Evolutionary conservation across 177 flowering plant genomes (phyloP).

Genomic region (Vitis hybrid): DNA sequence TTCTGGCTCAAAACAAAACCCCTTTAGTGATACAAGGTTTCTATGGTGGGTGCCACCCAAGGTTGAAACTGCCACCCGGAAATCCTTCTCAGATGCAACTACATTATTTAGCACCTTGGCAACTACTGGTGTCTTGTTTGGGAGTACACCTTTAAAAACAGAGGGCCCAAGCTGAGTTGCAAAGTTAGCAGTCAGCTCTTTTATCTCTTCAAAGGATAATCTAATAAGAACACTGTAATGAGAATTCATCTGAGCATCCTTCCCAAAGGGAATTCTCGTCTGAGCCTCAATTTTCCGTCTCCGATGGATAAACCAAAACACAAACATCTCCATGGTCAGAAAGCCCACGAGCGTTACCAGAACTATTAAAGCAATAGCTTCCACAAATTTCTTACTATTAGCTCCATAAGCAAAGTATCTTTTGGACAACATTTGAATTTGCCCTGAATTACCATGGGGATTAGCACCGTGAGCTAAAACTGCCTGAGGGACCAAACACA

Average conservation of each 20-base stretch:
- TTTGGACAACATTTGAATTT: slow-evolving; percentile 13
- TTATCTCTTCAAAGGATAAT: slow-evolving; percentile 48
- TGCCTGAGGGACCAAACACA: slow-evolving; percentile 58
- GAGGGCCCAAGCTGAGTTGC: slow-evolving; percentile 38
- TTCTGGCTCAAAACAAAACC: slow-evolving; percentile 50
- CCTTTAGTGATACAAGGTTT: slow-evolving; percentile 47
- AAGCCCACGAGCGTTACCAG: slow-evolving; percentile 30
- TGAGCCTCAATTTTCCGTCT: slow-evolving; percentile 30
- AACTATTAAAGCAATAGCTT: slow-evolving; percentile 32
- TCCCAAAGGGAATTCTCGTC: slow-evolving; percentile 42
- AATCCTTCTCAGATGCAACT: slow-evolving; percentile 42
- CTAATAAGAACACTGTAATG: slow-evolving; percentile 46
- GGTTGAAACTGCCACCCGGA: slow-evolving; percentile 41
- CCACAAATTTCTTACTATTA: slow-evolving; percentile 20
- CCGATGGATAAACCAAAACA: slow-evolving; percentile 30
- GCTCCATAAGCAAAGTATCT: slow-evolving; percentile 4
- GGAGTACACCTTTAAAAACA: slow-evolving; percentile 41
- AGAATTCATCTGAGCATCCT: slow-evolving; percentile 43
- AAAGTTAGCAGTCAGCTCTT: slow-evolving; percentile 41
- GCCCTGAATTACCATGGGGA: slow-evolving; percentile 15
- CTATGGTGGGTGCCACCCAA: slow-evolving; percentile 52
- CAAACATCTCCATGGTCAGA: slow-evolving; percentile 34
- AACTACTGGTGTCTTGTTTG: slow-evolving; percentile 33
- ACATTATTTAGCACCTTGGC: slow-evolving; percentile 37
- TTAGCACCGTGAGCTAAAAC: slow-evolving; percentile 34